phyloP scores from a whole-genome alignment of 2,329 filamentous ascomycete species.

The Nothopassalora personata region DNA sequence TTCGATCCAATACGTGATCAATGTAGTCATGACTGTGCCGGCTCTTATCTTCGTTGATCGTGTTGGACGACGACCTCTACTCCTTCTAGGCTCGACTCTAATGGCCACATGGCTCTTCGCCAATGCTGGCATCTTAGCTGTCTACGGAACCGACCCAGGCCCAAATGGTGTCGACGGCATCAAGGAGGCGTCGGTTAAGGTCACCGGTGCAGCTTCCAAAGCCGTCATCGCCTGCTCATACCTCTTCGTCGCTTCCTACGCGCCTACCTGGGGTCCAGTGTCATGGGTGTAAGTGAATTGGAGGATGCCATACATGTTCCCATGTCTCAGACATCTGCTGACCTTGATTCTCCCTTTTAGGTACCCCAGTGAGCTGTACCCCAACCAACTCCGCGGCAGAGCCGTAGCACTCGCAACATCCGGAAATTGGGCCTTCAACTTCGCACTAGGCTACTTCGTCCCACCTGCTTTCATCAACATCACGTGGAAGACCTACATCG shows the following conservation, averaged over 20 bases:
- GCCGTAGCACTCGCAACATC: conserved; percentile 57
- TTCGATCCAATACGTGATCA: conserved; percentile 70
- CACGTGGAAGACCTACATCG: conserved; percentile 58
- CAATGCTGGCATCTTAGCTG: conserved; percentile 57
- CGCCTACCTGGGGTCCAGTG: conserved; percentile 58
- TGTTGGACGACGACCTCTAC: conserved; percentile 65
- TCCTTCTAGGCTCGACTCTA: conserved; percentile 58
- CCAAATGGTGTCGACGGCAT: conserved; percentile 36
- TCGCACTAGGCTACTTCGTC: conserved; percentile 54
- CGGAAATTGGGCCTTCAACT: conserved; percentile 58
- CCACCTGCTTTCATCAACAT: conserved; percentile 56
- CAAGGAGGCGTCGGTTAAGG: conserved; percentile 38
- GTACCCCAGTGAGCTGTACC: conserved; percentile 47
- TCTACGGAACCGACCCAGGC: conserved; percentile 46
- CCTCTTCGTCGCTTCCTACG: conserved; percentile 66
- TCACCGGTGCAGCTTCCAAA: conserved; percentile 36
- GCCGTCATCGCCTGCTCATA: conserved; percentile 65
- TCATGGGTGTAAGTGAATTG: conserved; percentile 40
- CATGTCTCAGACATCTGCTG: too few relatives aligned
- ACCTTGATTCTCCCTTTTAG: too few relatives aligned
- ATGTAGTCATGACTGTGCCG: conserved; percentile 71
- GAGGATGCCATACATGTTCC: too few relatives aligned
- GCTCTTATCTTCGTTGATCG: conserved; percentile 69
- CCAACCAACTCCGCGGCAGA: conserved; percentile 58
- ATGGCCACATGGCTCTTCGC: conserved; percentile 61